A percentile compares a stretch with the other conserved stretches of the same genome.
These are phyloP conservation scores for Trypethelium eluteriae DNA, from an alignment of 495 filamentous ascomycete genomes.

Conservation along the genomic window DNA sequence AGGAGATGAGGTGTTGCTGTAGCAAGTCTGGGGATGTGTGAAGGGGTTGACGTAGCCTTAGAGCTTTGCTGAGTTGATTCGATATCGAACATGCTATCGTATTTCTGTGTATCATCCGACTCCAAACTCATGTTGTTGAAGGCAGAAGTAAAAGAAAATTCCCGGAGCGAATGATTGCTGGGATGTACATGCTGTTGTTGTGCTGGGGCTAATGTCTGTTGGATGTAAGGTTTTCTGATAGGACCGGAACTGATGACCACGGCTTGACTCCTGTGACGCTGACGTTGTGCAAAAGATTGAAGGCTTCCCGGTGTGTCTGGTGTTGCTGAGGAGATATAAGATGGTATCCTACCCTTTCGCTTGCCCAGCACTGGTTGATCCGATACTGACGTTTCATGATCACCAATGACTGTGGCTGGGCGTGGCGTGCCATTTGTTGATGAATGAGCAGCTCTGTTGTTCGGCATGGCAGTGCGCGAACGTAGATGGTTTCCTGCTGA, in stretches of 20 bases:
- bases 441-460: slow-evolving; percentile 27
- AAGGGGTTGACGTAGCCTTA: slow-evolving; percentile 13
- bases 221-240: neutral
- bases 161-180: slow-evolving; percentile 22
- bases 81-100: slow-evolving; percentile 7
- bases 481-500: slow-evolving; percentile 36
- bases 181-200: slow-evolving; percentile 10
- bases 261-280: slow-evolving; percentile 12
- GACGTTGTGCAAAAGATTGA: slow-evolving; percentile 11
- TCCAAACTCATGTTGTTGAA: slow-evolving; percentile 9
- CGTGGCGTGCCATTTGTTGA: slow-evolving; percentile 33
- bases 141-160: slow-evolving; percentile 28
- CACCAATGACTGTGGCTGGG: slow-evolving; percentile 55
- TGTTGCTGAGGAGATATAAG: slow-evolving; percentile 29
- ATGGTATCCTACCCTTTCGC: slow-evolving; percentile 60
- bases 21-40: slow-evolving; percentile 12
- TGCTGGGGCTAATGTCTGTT: slow-evolving; percentile 5
- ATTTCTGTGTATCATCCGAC: neutral
- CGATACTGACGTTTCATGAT: slow-evolving; percentile 39
- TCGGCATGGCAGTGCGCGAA: slow-evolving; percentile 37
- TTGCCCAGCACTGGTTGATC: slow-evolving; percentile 42
- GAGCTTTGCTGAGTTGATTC: neutral
- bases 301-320: neutral
- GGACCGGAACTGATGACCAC: slow-evolving; percentile 9
- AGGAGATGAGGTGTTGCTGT: slow-evolving; percentile 12